A percentile compares a stretch with the other conserved stretches of the same genome.
Evolutionary conservation across 805 yeast genomes (phyloP).

Genomic region (Teunomyces cretensis): DNA sequence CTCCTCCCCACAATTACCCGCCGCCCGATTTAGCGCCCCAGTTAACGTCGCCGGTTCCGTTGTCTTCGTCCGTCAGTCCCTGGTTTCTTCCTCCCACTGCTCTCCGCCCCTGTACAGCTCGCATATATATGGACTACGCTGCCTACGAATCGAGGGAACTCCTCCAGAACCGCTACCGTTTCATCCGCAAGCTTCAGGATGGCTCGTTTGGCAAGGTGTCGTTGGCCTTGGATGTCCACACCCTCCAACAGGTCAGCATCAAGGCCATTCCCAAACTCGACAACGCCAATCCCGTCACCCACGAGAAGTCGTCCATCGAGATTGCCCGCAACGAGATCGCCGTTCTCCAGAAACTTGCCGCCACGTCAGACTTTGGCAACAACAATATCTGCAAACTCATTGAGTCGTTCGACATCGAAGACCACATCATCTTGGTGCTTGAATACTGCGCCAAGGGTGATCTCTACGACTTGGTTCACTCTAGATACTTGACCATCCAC

Average conservation of each 20-base stretch:
- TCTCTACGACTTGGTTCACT: conserved; percentile 55
- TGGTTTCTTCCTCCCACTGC: no score
- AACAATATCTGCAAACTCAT: conserved; percentile 57
- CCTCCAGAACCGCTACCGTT: conserved; percentile 42
- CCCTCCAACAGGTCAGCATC: conserved; percentile 45
- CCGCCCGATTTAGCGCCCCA: no score
- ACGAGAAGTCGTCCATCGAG: conserved; percentile 9
- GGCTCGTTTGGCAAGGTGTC: conserved; percentile 67
- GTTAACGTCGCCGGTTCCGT: no score
- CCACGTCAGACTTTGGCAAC: conserved; percentile 19
- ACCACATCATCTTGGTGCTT: conserved; percentile 55
- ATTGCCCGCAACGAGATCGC: conserved; percentile 58
- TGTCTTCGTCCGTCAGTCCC: no score
- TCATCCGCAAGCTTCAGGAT: conserved; percentile 46
- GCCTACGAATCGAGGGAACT: conserved; percentile 3
- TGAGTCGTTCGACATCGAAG: conserved; percentile 55
- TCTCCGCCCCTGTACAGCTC: conserved; percentile 26
- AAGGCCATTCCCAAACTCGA: conserved; percentile 52
- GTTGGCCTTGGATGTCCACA: conserved; percentile 43
- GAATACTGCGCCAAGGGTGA: conserved; percentile 71
- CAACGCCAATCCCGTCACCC: conserved; percentile 28
- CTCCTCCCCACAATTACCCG: no score
- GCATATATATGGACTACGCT: conserved; percentile 9
- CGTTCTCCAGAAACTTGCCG: conserved; percentile 32
- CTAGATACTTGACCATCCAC: conserved; percentile 10